These are phyloP conservation scores for Firmiana major DNA, from an alignment of 345 rosid genomes.

Conservation along the genomic window DNA sequence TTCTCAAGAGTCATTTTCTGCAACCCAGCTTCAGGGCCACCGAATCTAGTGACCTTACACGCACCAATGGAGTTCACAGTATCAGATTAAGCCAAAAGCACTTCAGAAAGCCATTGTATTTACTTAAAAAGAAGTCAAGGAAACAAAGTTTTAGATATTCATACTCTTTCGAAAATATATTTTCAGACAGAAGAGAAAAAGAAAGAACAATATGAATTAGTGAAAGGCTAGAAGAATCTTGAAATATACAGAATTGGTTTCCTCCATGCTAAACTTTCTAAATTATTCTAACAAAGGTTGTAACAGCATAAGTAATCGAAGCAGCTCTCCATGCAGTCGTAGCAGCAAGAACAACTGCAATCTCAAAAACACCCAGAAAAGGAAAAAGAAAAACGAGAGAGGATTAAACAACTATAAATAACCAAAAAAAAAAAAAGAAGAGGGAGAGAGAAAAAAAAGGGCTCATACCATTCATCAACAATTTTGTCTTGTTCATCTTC, in stretches of 20 bases:
- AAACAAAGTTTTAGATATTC: not conserved
- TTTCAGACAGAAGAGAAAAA: not conserved
- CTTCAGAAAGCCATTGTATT: not conserved
- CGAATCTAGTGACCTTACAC: not conserved
- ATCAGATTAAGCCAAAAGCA: not conserved
- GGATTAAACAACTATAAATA: not conserved
- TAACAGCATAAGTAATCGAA: slow-evolving; percentile 38
- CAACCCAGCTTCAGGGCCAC: not conserved
- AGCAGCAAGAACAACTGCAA: slow-evolving; percentile 54
- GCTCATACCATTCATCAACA: slow-evolving; percentile 32
- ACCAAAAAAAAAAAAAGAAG: not conserved
- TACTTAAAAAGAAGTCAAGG: not conserved
- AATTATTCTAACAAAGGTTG: slow-evolving; percentile 13
- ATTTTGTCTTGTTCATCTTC: slow-evolving; percentile 37
- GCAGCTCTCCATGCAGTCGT: slow-evolving; percentile 39
- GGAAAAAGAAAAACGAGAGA: not conserved
- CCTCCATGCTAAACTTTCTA: not conserved
- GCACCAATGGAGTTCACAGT: not conserved
- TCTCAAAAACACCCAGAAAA: not conserved
- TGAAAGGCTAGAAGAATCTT: not conserved
- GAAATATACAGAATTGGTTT: not conserved
- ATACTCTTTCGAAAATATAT: not conserved
- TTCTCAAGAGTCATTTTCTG: not conserved
- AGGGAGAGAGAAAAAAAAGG: no score
- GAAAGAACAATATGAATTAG: not conserved